Percentiles rank a stretch among this genome's conserved stretches.
Conservation (phyloP, 2,329 filamentous ascomycete species). For the Thelonectria rubi region DNA sequence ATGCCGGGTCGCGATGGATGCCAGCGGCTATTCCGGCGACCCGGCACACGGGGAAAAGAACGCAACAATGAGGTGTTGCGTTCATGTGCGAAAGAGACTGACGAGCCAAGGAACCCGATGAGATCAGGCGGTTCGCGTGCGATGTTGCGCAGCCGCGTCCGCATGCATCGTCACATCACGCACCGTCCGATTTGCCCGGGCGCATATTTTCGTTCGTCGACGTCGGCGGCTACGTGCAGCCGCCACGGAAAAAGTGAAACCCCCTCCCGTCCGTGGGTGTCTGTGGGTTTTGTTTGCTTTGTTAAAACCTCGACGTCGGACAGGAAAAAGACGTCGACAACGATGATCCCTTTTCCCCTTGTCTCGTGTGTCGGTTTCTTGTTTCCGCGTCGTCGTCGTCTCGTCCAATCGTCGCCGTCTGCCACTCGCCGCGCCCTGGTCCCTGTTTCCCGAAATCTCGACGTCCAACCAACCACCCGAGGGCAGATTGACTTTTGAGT, state of each 20-base stretch:
- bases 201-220: neutral
- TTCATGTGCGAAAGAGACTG: too few species aligned
- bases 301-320: slow-evolving; percentile 11
- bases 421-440: neutral
- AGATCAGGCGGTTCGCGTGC: too few species aligned
- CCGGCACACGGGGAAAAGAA: neutral
- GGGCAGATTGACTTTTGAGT: too few species aligned
- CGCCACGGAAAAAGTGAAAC: slow-evolving; percentile 8
- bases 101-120: too few species aligned
- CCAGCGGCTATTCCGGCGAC: slow-evolving; percentile 9
- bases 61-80: neutral
- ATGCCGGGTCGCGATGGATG: neutral
- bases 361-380: neutral
- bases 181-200: too few species aligned
- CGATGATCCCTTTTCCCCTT: neutral
- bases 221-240: slow-evolving; percentile 12
- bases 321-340: neutral
- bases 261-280: neutral
- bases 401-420: neutral
- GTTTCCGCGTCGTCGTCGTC: neutral
- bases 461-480: too few species aligned
- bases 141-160: too few species aligned
- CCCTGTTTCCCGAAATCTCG: slow-evolving; percentile 12
- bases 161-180: too few species aligned
- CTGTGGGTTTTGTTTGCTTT: too few species aligned